Evolutionary conservation across 257 asterid genomes (phyloP).

Genomic region (Solanum ossicruentum): DNA sequence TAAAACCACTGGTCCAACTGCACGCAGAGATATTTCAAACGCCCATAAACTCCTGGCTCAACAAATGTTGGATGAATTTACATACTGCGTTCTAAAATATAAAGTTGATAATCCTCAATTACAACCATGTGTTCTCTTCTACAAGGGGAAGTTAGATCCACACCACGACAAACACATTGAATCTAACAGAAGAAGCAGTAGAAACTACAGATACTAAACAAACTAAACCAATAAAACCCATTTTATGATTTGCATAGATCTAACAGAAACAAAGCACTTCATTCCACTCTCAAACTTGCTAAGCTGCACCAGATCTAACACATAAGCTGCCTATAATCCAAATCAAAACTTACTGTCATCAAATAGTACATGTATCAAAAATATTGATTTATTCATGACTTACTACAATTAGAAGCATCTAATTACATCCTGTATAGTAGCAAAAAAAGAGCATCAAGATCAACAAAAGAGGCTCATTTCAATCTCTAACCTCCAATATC

Average conservation of each 20-base stretch:
- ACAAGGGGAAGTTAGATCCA: neutral
- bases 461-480: neutral
- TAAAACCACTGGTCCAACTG: neutral
- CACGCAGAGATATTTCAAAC: neutral
- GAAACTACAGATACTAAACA: neutral
- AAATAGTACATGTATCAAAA: neutral
- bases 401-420: neutral
- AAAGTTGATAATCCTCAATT: neutral
- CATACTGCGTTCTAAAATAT: neutral
- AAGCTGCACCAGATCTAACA: slow-evolving; percentile 1
- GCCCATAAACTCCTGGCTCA: neutral
- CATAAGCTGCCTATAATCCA: neutral
- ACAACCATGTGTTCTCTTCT: neutral
- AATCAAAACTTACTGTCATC: neutral
- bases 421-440: neutral
- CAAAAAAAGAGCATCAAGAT: neutral
- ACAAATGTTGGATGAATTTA: neutral
- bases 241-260: neutral
- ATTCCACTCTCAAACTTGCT: neutral
- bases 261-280: neutral
- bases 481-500: neutral
- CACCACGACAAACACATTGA: neutral
- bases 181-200: neutral
- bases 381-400: neutral
- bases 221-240: neutral